phyloP scores from a whole-genome alignment of 208 protist species.

The Leishmania major region DNA sequence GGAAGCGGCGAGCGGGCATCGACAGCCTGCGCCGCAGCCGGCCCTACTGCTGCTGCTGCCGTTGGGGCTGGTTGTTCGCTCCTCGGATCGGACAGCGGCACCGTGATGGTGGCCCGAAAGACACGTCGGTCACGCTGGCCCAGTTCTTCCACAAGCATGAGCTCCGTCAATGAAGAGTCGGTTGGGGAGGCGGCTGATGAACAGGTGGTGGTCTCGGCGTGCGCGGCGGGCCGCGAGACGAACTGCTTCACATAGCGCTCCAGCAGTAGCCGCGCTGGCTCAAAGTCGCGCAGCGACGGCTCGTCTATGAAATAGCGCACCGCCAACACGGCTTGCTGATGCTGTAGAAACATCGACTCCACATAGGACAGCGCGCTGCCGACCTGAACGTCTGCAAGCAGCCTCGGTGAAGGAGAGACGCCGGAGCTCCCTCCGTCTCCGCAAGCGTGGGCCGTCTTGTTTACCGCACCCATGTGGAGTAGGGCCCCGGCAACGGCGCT shows the following conservation, averaged over 20 bases:
- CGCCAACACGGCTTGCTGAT: constrained; percentile 49
- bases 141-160: constrained; percentile 71
- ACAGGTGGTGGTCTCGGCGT: background rate
- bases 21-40: background rate
- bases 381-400: background rate
- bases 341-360: constrained; percentile 69
- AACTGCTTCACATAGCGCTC: constrained; percentile 53
- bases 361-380: constrained; percentile 14
- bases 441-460: too few relatives aligned
- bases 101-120: constrained; percentile 76
- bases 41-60: background rate
- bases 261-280: constrained; percentile 38
- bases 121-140: constrained; percentile 56
- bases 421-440: background rate
- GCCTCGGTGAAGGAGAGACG: background rate
- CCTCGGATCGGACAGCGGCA: constrained; percentile 39
- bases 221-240: background rate
- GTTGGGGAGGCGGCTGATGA: background rate
- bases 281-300: constrained; percentile 33
- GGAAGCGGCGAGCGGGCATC: constrained; percentile 4
- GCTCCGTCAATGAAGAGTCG: constrained; percentile 14
- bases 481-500: background rate
- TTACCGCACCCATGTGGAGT: background rate
- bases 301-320: constrained; percentile 40
- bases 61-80: background rate